Conservation (phyloP, 441 rosid species). For the Daphne laureola region DNA sequence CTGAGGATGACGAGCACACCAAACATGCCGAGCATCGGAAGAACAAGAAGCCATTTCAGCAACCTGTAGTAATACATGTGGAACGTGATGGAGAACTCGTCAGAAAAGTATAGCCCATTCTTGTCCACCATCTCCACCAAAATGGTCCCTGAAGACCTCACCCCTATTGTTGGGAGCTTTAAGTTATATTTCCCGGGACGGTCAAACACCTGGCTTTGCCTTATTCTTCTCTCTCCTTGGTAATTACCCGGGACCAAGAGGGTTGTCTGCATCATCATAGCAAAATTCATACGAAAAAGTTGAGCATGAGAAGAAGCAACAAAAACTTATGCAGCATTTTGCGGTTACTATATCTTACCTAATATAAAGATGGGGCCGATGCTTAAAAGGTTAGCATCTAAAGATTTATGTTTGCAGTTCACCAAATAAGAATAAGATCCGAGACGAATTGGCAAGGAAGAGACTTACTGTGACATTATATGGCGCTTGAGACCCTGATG, state of each 20-base stretch:
- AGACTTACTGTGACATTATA: constrained; percentile 88
- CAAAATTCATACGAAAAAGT: not conserved
- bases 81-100: constrained; percentile 93
- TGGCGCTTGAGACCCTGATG: constrained; percentile 90
- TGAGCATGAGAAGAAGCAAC: not conserved
- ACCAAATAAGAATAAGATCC: no score
- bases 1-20: constrained; percentile 78
- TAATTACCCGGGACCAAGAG: constrained; percentile 92
- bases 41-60: constrained; percentile 93
- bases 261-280: constrained; percentile 51
- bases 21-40: constrained; percentile 98
- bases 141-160: constrained; percentile 90
- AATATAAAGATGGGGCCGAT: no score
- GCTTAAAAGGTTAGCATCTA: no score
- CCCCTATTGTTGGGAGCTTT: constrained; percentile 84
- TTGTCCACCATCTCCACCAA: constrained; percentile 93
- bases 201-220: constrained; percentile 53
- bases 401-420: no score
- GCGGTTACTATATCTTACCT: constrained; percentile 5
- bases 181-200: constrained; percentile 70
- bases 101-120: constrained; percentile 88
- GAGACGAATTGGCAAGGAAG: constrained; percentile 3
- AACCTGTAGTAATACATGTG: constrained; percentile 96
- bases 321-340: constrained; percentile 1
- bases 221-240: constrained; percentile 84